A percentile compares a stretch with the other conserved stretches of the same genome.
These are phyloP conservation scores for Ammopiptanthus mongolicus DNA, from an alignment of 306 rosid genomes.

Conservation along the genomic window DNA sequence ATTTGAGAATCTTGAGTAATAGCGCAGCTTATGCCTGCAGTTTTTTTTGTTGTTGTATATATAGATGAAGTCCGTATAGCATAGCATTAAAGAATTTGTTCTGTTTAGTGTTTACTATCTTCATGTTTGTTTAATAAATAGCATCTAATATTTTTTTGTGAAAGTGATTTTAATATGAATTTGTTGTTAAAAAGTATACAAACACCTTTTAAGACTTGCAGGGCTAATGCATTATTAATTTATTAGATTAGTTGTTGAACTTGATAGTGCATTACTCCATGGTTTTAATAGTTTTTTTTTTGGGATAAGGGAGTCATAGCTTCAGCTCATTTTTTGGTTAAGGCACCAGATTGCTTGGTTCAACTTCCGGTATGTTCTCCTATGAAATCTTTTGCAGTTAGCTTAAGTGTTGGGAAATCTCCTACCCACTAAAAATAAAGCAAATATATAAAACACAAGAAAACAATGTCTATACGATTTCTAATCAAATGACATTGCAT, in stretches of 20 bases:
- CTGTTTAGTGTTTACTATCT: background rate
- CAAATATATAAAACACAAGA: too few relatives aligned
- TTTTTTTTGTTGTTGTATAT: constrained; percentile 16
- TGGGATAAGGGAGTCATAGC: background rate
- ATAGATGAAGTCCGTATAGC: constrained; percentile 9
- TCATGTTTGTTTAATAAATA: background rate
- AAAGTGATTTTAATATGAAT: background rate
- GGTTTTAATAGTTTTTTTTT: background rate
- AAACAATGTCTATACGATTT: background rate
- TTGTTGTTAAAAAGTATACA: background rate
- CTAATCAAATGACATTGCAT: background rate
- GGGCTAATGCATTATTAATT: background rate
- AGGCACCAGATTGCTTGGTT: background rate
- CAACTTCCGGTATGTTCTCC: background rate
- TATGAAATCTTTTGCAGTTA: background rate
- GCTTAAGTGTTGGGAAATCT: too few relatives aligned
- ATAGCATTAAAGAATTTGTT: constrained; percentile 7
- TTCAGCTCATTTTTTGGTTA: background rate
- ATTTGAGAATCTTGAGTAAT: constrained; percentile 8
- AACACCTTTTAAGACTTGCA: background rate
- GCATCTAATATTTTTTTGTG: constrained; percentile 2
- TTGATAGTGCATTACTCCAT: background rate
- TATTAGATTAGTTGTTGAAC: background rate
- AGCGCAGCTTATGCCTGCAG: constrained; percentile 6
- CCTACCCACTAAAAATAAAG: too few relatives aligned